Percentiles rank a stretch among this genome's conserved stretches.
Evolutionary conservation across 768 basidiomycete species (phyloP).

Genomic region (Rhizopogon rudus): DNA sequence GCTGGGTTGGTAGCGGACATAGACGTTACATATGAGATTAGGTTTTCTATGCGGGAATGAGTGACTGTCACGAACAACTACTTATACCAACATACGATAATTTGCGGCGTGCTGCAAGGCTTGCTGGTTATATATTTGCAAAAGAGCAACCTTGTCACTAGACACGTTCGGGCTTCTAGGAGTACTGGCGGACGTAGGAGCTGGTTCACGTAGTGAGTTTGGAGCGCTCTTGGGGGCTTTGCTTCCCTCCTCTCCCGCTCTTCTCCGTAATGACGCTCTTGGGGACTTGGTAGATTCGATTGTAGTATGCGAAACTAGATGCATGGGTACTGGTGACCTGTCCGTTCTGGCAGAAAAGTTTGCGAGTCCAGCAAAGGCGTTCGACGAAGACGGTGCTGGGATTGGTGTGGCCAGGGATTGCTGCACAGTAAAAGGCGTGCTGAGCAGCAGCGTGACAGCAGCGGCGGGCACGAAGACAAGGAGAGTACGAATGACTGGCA

Average conservation of each 20-base stretch:
- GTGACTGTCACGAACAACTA: background rate
- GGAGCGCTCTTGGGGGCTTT: background rate
- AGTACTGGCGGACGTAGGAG: background rate
- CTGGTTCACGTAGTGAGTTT: background rate
- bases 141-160: background rate
- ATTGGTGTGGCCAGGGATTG: slow-evolving; percentile 17
- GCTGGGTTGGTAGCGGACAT: slow-evolving; percentile 22
- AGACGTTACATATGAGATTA: slow-evolving; percentile 29
- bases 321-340: background rate
- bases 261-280: background rate
- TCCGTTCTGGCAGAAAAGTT: background rate
- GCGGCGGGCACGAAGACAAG: slow-evolving; percentile 37
- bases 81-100: background rate
- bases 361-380: background rate
- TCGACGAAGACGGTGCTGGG: background rate
- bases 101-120: background rate
- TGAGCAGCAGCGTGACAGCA: slow-evolving; percentile 32
- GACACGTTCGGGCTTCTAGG: background rate
- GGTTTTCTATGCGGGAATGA: slow-evolving; percentile 19
- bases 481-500: slow-evolving; percentile 34
- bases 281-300: background rate
- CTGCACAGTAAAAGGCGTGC: slow-evolving; percentile 13
- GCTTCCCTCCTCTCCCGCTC: background rate
- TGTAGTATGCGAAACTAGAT: background rate
- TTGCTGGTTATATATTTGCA: background rate